Conservation (phyloP, 2,329 filamentous ascomycete species). For the Ceratocystis cubensis region DNA sequence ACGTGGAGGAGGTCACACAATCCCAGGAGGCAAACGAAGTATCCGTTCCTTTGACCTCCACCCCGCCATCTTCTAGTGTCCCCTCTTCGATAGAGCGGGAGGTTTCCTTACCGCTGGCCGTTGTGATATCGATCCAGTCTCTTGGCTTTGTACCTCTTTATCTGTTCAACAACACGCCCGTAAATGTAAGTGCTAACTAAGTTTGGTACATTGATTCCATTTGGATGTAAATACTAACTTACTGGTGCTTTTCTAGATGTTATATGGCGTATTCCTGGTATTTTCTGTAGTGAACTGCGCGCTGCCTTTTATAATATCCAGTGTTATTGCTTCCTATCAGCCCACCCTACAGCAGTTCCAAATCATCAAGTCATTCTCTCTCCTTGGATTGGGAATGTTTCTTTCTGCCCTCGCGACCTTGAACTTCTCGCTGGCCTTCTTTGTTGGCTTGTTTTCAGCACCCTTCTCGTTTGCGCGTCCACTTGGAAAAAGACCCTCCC, state of each 20-base stretch:
- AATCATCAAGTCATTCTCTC: conserved; percentile 77
- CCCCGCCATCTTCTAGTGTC: neutral
- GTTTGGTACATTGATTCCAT: neutral
- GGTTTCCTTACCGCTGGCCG: conserved; percentile 57
- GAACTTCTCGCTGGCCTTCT: conserved; percentile 83
- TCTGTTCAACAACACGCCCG: conserved; percentile 64
- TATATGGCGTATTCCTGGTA: conserved; percentile 44
- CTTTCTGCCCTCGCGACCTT: conserved; percentile 86
- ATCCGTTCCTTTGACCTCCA: neutral
- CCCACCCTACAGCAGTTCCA: conserved; percentile 58
- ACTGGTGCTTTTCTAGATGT: conserved; percentile 34
- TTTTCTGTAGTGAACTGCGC: conserved; percentile 44
- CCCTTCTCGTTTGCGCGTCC: conserved; percentile 66
- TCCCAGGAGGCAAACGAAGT: neutral
- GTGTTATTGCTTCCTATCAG: conserved; percentile 38
- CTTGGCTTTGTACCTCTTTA: conserved; percentile 71
- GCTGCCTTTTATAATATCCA: conserved; percentile 46
- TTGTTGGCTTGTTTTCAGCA: conserved; percentile 65
- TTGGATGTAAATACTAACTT: neutral
- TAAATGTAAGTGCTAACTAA: conserved; percentile 41
- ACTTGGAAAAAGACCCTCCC: conserved; percentile 31
- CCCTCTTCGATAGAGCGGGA: conserved; percentile 43
- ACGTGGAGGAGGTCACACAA: conserved; percentile 20
- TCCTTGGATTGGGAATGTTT: conserved; percentile 84
- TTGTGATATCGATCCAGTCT: conserved; percentile 62